These are phyloP conservation scores for Apiotrichum gracile DNA, from an alignment of 1,284 basidiomycete genomes.

Conservation along the genomic window DNA sequence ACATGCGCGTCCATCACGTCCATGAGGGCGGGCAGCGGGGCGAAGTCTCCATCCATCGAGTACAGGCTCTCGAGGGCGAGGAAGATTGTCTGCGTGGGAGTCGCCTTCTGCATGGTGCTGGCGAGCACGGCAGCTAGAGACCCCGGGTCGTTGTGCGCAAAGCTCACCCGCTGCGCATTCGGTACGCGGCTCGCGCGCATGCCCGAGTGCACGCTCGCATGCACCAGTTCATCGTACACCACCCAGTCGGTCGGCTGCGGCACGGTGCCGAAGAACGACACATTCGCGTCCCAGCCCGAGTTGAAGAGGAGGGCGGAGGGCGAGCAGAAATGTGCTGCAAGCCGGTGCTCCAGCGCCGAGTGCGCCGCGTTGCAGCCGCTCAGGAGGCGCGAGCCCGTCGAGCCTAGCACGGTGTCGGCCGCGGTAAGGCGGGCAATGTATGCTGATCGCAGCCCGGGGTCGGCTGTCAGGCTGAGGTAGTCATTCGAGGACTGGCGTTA, in stretches of 20 bases:
- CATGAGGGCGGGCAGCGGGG: constrained; percentile 64
- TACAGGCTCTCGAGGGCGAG: constrained; percentile 85
- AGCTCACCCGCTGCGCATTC: constrained; percentile 48
- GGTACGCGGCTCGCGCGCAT: constrained; percentile 63
- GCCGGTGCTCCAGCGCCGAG: constrained; percentile 60
- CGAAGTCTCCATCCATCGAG: constrained; percentile 91
- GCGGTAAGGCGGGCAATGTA: constrained; percentile 58
- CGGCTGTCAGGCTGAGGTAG: constrained; percentile 78
- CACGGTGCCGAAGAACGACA: constrained; percentile 74
- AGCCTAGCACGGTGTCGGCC: constrained; percentile 65
- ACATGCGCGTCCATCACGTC: constrained; percentile 50
- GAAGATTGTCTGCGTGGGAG: constrained; percentile 27
- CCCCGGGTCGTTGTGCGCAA: constrained; percentile 67
- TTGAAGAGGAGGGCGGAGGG: constrained; percentile 80
- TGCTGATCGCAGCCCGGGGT: constrained; percentile 53
- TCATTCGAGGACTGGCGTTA: constrained; percentile 58
- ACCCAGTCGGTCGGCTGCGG: constrained; percentile 74
- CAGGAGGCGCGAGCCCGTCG: constrained; percentile 83
- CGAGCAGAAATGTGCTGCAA: constrained; percentile 60
- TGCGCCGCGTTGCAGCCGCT: constrained; percentile 69
- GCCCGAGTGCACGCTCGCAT: constrained; percentile 89
- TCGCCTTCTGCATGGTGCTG: neutral
- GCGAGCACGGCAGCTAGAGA: constrained; percentile 25
- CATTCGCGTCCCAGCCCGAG: constrained; percentile 92
- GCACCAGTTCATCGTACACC: constrained; percentile 81